Evolutionary conservation across 1,284 basidiomycete genomes (phyloP), one percentile per base, ranked within the genome.

Genomic region (Laetiporus sulphureus): DNA sequence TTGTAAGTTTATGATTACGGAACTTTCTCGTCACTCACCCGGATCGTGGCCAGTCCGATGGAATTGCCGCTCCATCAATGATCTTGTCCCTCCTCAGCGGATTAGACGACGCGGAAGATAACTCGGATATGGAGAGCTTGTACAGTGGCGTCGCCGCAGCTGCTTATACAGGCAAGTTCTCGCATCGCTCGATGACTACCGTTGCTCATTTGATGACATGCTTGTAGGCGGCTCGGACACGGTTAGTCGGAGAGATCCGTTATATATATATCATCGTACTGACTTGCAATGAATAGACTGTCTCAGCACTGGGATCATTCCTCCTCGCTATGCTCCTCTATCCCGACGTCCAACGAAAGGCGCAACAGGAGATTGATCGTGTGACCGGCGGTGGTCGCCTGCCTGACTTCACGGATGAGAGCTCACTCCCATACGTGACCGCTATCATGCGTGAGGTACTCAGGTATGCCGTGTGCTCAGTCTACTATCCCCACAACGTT

Each of bases 391-490:
- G 42, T n/a, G 61, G 65, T 29, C 55, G 69, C 22, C 53, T 72
- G 12, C 71, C 71, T 0, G 57, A 60, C 3, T 62, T 69, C 37
- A 56, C 57, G 10, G 71, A 73, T 38, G 50, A 64, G n/a, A 47
- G 51, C 1, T 51, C 47, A 7, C 47, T 71, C 15, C 65, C 68
- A 3, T 71, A 70, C 45, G 53, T 69, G 13, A 54, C 65, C n/a
- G 67, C 65, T 0, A 44, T 70, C 4, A 52, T 70, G n/a, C 63
- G 66, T 45, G 71, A 74, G 47, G 56, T 65, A 20, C 44, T 71
- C 38, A 57, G 70, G 37, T 71, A 21, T 22, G 6, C n/a, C 32
- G 13, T n/a, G 6, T 23, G 19, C 30, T 7, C 16, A 20, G 10
- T 10, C 21, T 16, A 12, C 2, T 4, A 21, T 35, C 15, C 12